Evolutionary conservation across 768 basidiomycete species (phyloP).

Genomic region (Strobilomyces dryophilus): DNA sequence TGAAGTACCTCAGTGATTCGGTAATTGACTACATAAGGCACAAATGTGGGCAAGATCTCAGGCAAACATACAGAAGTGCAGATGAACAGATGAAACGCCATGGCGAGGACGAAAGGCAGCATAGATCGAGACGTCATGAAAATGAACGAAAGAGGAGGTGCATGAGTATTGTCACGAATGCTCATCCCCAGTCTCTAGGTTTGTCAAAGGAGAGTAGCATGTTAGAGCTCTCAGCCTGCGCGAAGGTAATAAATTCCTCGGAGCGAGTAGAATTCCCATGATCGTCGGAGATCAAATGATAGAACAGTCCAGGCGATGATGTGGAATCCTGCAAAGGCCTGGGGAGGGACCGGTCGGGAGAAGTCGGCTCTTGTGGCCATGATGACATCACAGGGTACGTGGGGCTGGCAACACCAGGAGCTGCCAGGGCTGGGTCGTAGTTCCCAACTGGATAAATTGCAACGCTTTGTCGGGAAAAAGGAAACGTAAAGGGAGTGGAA

Average conservation of each 20-base stretch:
- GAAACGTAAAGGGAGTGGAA: neutral
- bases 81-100: neutral
- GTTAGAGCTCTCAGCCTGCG: conserved; percentile 1
- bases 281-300: conserved; percentile 4
- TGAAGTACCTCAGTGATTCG: too few relatives aligned
- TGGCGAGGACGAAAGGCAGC: neutral
- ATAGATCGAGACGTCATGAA: neutral
- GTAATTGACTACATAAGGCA: neutral
- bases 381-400: conserved; percentile 1
- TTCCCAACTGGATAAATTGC: neutral
- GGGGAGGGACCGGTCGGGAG: neutral
- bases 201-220: conserved; percentile 2
- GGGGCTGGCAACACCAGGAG: neutral
- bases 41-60: neutral
- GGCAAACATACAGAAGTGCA: neutral
- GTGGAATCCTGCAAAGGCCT: neutral
- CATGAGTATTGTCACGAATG: neutral
- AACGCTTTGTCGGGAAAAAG: conserved; percentile 1
- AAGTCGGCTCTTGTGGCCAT: conserved; percentile 1
- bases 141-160: neutral
- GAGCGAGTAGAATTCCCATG: neutral
- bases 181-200: neutral
- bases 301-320: neutral
- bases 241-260: neutral
- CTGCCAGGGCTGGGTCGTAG: neutral